Evolutionary conservation across 768 basidiomycete species (phyloP).

Genomic region (Amanita polypyramis): DNA sequence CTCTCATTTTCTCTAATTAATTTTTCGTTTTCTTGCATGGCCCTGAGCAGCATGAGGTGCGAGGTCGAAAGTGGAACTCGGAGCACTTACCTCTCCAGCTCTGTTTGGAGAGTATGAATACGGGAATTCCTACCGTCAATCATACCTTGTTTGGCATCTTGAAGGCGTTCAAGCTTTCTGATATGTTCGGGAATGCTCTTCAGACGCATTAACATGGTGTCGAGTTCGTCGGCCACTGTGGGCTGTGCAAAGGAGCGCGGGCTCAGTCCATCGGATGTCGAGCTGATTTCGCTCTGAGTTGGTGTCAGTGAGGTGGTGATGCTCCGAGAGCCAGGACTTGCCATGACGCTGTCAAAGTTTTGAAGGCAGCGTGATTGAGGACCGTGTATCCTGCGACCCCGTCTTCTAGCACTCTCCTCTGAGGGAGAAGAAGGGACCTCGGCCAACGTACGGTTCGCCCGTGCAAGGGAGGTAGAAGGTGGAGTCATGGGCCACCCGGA

Average conservation of each 20-base stretch:
- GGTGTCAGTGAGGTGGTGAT: background rate
- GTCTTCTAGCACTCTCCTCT: background rate
- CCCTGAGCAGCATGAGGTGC: background rate
- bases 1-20: background rate
- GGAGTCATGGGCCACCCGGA: background rate
- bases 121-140: background rate
- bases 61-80: constrained; percentile 6
- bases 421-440: background rate
- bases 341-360: background rate
- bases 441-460: background rate
- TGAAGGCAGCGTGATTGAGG: background rate
- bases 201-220: constrained; percentile 8
- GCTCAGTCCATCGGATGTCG: background rate
- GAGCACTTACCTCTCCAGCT: constrained; percentile 10
- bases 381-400: background rate
- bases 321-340: background rate
- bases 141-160: constrained; percentile 13
- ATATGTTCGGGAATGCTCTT: constrained; percentile 11
- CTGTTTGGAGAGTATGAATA: constrained; percentile 3
- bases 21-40: background rate
- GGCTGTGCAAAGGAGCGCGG: background rate
- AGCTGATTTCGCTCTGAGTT: background rate
- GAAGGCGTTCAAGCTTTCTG: constrained; percentile 14
- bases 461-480: background rate
- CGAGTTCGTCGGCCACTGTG: constrained; percentile 6